phyloP scores from a whole-genome alignment of 2,329 filamentous ascomycete species.

The Xylaria sp. region DNA sequence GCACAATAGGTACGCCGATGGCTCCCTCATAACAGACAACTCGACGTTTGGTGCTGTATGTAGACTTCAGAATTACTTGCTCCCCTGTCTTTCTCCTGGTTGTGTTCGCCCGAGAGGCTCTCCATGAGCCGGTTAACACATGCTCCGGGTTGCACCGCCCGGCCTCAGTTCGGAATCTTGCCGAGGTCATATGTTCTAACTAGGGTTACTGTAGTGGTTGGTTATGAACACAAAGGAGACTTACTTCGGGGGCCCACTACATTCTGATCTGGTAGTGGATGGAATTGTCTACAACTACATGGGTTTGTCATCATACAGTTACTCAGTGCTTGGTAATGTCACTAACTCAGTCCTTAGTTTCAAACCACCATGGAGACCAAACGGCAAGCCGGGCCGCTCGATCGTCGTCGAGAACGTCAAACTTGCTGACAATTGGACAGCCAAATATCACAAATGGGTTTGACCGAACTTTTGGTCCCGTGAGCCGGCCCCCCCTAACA shows the following conservation, averaged over 20 bases:
- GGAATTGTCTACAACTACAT: conserved; percentile 69
- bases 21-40: conserved; percentile 51
- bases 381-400: conserved; percentile 37
- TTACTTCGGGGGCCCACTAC: conserved; percentile 63
- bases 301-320: conserved; percentile 23
- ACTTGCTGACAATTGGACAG: conserved; percentile 15
- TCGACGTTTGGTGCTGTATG: conserved; percentile 54
- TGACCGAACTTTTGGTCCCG: conserved; percentile 64
- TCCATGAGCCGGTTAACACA: not conserved
- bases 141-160: conserved; percentile 1
- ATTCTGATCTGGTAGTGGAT: conserved; percentile 66
- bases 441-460: conserved; percentile 68
- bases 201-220: conserved; percentile 48
- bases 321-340: not conserved
- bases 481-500: conserved; percentile 17
- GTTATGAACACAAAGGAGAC: conserved; percentile 67
- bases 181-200: conserved; percentile 8
- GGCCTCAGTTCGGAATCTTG: not conserved
- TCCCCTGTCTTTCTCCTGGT: not conserved
- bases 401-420: not conserved
- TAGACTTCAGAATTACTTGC: not conserved
- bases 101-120: not conserved
- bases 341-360: conserved; percentile 42
- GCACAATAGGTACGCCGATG: conserved; percentile 47
- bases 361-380: conserved; percentile 65